These are phyloP conservation scores for Athelia sp. DNA, from an alignment of 1,284 basidiomycete species.

Conservation along the genomic window DNA sequence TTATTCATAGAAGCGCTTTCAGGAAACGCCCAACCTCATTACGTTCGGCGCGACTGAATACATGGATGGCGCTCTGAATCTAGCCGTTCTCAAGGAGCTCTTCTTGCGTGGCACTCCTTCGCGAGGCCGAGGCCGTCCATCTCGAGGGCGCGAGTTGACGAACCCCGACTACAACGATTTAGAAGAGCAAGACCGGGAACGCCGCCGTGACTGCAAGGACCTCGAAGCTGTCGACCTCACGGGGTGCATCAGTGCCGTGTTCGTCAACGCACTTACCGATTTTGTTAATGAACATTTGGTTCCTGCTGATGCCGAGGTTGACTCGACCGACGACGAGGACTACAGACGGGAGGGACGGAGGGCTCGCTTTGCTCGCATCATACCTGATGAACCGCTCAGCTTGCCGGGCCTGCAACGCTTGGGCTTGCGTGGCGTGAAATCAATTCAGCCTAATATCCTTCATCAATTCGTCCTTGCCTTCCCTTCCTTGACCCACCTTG, in stretches of 20 bases:
- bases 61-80: constrained; percentile 87
- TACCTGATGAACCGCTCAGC: constrained; percentile 42
- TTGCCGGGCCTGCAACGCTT: constrained; percentile 83
- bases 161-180: constrained; percentile 41
- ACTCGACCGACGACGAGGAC: constrained; percentile 34
- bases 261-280: constrained; percentile 77
- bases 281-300: constrained; percentile 69
- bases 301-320: constrained; percentile 37
- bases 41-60: constrained; percentile 93
- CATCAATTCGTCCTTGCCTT: constrained; percentile 82
- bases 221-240: constrained; percentile 91
- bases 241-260: constrained; percentile 88
- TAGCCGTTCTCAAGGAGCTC: constrained; percentile 79
- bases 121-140: constrained; percentile 63
- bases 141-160: constrained; percentile 54
- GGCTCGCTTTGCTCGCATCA: constrained; percentile 20
- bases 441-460: constrained; percentile 67
- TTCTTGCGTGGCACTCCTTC: constrained; percentile 76
- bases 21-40: constrained; percentile 83
- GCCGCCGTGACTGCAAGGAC: constrained; percentile 73
- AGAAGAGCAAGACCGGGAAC: constrained; percentile 69
- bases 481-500: constrained; percentile 85
- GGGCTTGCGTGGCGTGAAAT: constrained; percentile 82
- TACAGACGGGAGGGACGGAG: constrained; percentile 15
- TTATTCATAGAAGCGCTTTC: constrained; percentile 7